Evolutionary conservation across 768 basidiomycete genomes (phyloP), one percentile per base, ranked within the genome.

Genomic region (Naematelia aurantialba): DNA sequence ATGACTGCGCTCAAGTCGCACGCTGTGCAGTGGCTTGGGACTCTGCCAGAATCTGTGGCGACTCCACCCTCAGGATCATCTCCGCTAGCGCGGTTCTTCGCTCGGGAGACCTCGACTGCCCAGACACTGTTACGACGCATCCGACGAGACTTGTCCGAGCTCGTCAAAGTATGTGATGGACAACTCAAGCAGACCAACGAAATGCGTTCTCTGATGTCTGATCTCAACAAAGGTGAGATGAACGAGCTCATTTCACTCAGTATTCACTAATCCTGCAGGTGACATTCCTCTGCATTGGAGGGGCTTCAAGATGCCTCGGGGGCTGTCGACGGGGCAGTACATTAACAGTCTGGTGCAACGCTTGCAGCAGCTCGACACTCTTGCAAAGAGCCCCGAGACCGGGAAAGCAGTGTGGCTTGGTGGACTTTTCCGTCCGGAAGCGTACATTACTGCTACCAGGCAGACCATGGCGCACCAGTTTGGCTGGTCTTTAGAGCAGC

Each of bases 121-220:
- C 81, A 80, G 65, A 88, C 83, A 69, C 82, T 99, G 8, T 81
- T 98, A n/a, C 79, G 79, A 11, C 84, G 85, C 57, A 88, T 98
- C 52, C 83, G 85, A 51, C 84, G 81, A 74, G 96, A 98, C 74
- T 83, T 99, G 17, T 78, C 80, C 12, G 86, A 91, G 66, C 85
- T 97, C 27, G 82, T 87, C 58, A 84, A 86, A 70, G 89, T 96
- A 45, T 92, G 90, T 77, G 82, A 85, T 67, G 93, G 92, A 52
- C 84, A 84, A 63, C 79, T 91, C 52, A 96, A 96, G 81, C 93
- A 96, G 77, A 98, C 94, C 0, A 99, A 99, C 73, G 90, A 96
- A 70, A 80, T 94, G 26, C 86, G 96, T n/a, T 85, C 84, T 3
- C 80, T 99, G 25, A 88, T 98, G 85, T 89, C 89, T 65, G 82